Evolutionary conservation across 75 land plant species (phyloP), one percentile per base, ranked within the genome.

Genomic region (Pinus tabuliformis): DNA sequence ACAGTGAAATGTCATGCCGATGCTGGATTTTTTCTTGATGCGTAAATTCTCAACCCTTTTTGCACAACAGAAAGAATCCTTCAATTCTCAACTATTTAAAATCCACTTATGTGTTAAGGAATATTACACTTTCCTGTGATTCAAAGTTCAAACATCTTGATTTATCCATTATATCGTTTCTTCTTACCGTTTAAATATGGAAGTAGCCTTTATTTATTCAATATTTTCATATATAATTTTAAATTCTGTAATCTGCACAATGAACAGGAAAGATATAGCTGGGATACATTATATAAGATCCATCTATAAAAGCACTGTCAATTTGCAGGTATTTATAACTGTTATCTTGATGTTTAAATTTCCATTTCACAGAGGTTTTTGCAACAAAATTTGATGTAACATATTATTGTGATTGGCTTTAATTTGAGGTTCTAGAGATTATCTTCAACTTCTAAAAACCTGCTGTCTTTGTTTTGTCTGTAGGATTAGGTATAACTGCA

Each of bases 21-120:
- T 88, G 95, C 87, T 83, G 95, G 95, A 59, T 80, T 83, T 59
- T 92, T 92, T 68, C 78, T 92, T 76, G 90, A 92, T 78, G 78
- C 73, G 95, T 92, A 81, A 17, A 15, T 49, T 20, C 11, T 72
- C 37, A 33, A 30, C 18, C 70, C 42, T 65, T 36, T 39, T 64
- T 65, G 2, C 5, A 37, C 8, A 17, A 37, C 37, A 36, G 18
- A 6, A 17, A 36, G 70, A 64, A 33, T 3, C 16, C n/a, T 65
- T 14, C 49, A 37, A 65, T 37, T 65, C 7, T 65, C 49, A 37
- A 20, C 13, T 18, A 18, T 65, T 65, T 16, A 3, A 18, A 37
- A 65, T 17, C 6, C 0, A 65, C 28, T 37, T 15, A 65, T 30
- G 1, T 7, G 5, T 65, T 17, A 16, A 33, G n/a, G 42, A 14